These are phyloP conservation scores for Stagonosporopsis cucurbitacearum DNA, from an alignment of 2,329 filamentous ascomycete genomes.

Conservation along the genomic window DNA sequence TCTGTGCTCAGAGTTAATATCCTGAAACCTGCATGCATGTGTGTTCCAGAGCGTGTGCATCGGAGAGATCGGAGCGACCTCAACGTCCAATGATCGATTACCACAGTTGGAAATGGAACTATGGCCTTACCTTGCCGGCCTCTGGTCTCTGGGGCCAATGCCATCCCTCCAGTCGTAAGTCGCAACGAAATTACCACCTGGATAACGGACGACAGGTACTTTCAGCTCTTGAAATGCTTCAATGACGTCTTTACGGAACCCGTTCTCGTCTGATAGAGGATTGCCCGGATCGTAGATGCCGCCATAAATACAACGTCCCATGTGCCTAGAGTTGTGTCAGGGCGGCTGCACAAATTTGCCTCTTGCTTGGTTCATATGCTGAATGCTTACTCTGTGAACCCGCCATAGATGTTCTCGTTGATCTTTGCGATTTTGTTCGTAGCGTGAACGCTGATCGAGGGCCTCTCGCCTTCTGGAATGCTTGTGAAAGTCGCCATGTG, in stretches of 20 bases:
- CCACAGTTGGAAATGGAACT: neutral
- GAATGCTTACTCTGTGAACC: constrained; percentile 76
- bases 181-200: constrained; percentile 83
- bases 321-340: constrained; percentile 65
- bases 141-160: constrained; percentile 73
- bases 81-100: neutral
- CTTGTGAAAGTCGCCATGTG: constrained; percentile 76
- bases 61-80: neutral
- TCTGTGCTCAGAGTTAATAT: constrained; percentile 45
- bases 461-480: constrained; percentile 65
- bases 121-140: constrained; percentile 60
- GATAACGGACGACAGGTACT: constrained; percentile 79
- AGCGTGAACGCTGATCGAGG: constrained; percentile 71
- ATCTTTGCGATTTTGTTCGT: constrained; percentile 73
- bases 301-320: constrained; percentile 88
- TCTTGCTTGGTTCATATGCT: constrained; percentile 8
- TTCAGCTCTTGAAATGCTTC: constrained; percentile 74
- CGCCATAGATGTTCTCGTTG: constrained; percentile 81
- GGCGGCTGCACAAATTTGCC: constrained; percentile 15
- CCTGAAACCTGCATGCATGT: constrained; percentile 7
- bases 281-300: constrained; percentile 83
- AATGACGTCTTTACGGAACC: constrained; percentile 76
- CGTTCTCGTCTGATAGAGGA: constrained; percentile 73
- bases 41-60: neutral
- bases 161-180: constrained; percentile 89